A percentile compares a stretch with the other conserved stretches of the same genome.
Evolutionary conservation across 768 basidiomycete genomes (phyloP).

Genomic region (Rhizopogon roseolus): DNA sequence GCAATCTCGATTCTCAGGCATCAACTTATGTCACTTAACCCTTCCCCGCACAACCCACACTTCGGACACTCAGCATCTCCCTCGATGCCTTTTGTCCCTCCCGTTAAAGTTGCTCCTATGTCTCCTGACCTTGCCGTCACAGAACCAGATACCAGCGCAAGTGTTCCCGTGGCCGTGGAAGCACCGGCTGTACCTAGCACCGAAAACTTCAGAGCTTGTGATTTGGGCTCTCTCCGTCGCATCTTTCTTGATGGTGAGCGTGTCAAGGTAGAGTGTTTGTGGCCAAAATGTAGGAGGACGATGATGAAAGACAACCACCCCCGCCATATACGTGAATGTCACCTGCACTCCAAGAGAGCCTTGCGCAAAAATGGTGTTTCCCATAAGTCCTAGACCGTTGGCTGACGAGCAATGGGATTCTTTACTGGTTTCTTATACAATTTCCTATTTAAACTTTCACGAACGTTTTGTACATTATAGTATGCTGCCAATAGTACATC

Average conservation of each 20-base stretch:
- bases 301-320: not conserved
- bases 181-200: not conserved
- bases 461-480: no score
- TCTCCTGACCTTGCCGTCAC: not conserved
- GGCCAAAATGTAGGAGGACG: not conserved
- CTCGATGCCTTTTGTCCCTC: no score
- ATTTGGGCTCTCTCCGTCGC: not conserved
- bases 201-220: not conserved
- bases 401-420: not conserved
- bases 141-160: not conserved
- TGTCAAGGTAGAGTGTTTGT: not conserved
- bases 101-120: not conserved
- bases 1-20: not conserved
- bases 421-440: not conserved
- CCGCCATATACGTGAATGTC: not conserved
- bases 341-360: not conserved
- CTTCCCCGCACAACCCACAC: not conserved
- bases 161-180: not conserved
- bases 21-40: not conserved
- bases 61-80: not conserved
- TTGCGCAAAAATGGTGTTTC: not conserved
- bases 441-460: no score
- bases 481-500: no score
- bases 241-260: not conserved
- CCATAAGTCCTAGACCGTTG: no score